Evolutionary conservation across 2,329 filamentous ascomycete species (phyloP), one percentile per base, ranked within the genome.

Genomic region (Ploettnerulaceae sp.): DNA sequence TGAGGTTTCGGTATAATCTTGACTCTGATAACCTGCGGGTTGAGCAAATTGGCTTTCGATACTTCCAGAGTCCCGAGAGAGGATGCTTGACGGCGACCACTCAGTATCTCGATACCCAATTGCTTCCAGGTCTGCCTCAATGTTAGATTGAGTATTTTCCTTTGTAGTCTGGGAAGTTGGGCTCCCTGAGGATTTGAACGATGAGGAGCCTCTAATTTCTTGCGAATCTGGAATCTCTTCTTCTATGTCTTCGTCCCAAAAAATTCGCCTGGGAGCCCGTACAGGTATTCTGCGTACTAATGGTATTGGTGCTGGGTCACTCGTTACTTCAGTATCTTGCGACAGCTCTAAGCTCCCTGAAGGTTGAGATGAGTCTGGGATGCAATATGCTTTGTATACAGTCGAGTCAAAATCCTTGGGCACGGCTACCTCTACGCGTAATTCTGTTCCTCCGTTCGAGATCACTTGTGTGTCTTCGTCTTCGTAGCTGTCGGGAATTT

Each of bases 401-500:
- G 51, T 35, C 1, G 47, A 45, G 7, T 58, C 49, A 39, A 57
- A 58, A 14, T 47, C 43, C 14, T 51, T 40, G 6, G 32, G 38
- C 24, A 32, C 20, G 5, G 34, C 29, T 37, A 59, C 47, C 32
- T 56, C 51, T 20, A 57, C 44, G 29, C 22, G 48, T 12, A 5
- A 37, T 14, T 31, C 15, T 28, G n/a, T 7, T 15, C 17, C 17
- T 24, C 7, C 9, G 2, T 31, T 38, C 7, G 33, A 45, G 5
- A 5, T 20, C 21, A 21, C 14, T 12, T 35, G 7, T 17, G n/a
- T 18, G 15, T 24, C 15, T n/a, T 54, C 52, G 17, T 57, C 52
- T 43, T 60, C 56, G 56, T 58, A 59, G 22, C 50, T 57, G 49
- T 61, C 57, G 26, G 52, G 54, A 11, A 61, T 58, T 35, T 59